Percentiles rank a stretch among this genome's conserved stretches.
phyloP scores from a whole-genome alignment of 2,329 filamentous ascomycete genomes.

The Reticulascus tulasneorum region DNA sequence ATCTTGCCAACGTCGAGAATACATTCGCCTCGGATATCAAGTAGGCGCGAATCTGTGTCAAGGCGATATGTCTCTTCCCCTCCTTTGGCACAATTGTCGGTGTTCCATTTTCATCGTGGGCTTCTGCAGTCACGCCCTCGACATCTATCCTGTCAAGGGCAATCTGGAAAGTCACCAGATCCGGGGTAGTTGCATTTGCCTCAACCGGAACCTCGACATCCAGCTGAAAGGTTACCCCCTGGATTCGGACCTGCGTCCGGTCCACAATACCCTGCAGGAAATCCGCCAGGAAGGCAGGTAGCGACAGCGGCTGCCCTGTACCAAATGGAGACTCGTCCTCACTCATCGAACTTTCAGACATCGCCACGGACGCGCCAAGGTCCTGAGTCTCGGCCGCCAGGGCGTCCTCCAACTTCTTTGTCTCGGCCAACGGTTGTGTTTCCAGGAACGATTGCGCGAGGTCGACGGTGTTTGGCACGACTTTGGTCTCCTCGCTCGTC shows the following conservation, averaged over 20 bases:
- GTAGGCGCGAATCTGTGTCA: slow-evolving; percentile 61
- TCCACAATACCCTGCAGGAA: slow-evolving; percentile 74
- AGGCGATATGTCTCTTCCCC: slow-evolving; percentile 60
- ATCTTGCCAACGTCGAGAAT: slow-evolving; percentile 56
- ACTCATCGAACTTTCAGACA: slow-evolving; percentile 56
- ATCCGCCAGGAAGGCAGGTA: slow-evolving; percentile 66
- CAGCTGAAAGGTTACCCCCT: slow-evolving; percentile 61
- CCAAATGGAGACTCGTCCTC: slow-evolving; percentile 60
- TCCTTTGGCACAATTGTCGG: slow-evolving; percentile 46
- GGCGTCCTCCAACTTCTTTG: slow-evolving; percentile 65
- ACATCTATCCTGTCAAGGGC: slow-evolving; percentile 61
- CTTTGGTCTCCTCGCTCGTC: slow-evolving; percentile 21
- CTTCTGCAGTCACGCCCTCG: slow-evolving; percentile 56
- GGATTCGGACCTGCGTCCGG: slow-evolving; percentile 63
- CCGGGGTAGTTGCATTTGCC: slow-evolving; percentile 37
- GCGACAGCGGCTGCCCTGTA: slow-evolving; percentile 65
- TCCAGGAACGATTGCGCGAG: slow-evolving; percentile 72
- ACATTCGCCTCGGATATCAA: slow-evolving; percentile 65
- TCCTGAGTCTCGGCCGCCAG: slow-evolving; percentile 60
- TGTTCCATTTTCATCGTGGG: slow-evolving; percentile 22
- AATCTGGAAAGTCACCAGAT: slow-evolving; percentile 61
- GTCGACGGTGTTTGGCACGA: slow-evolving; percentile 66
- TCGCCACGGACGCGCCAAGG: slow-evolving; percentile 55
- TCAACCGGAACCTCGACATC: slow-evolving; percentile 57
- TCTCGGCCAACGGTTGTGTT: slow-evolving; percentile 52